Evolutionary conservation across 148 eudicot species (phyloP).

Genomic region (Chenopodium album): DNA sequence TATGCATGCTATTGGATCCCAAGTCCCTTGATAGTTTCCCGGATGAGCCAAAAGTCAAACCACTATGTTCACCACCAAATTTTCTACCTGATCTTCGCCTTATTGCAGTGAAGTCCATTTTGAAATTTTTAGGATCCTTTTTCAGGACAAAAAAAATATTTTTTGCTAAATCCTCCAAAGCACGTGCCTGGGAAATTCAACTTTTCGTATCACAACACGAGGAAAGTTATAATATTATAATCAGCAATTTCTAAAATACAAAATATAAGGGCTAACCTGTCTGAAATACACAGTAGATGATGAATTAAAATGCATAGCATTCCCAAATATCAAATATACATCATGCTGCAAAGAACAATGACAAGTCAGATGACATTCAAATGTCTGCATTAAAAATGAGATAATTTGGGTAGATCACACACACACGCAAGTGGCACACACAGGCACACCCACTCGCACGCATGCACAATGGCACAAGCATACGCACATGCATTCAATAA

Average conservation of each 20-base stretch:
- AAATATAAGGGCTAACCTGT: slow-evolving; percentile 50
- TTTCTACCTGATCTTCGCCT: slow-evolving; percentile 61
- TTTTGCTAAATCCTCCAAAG: slow-evolving; percentile 64
- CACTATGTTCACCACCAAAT: slow-evolving; percentile 32
- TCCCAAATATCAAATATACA: slow-evolving; percentile 61
- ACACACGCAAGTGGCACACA: no score
- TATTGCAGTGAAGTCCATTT: slow-evolving; percentile 47
- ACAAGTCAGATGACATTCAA: slow-evolving; percentile 2
- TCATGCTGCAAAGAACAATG: slow-evolving; percentile 57
- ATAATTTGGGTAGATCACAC: background rate
- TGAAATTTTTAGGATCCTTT: slow-evolving; percentile 60
- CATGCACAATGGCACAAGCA: no score
- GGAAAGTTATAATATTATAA: background rate
- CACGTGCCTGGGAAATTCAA: slow-evolving; percentile 61
- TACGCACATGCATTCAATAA: no score
- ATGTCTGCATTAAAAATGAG: background rate
- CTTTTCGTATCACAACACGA: background rate
- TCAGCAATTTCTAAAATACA: background rate
- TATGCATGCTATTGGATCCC: slow-evolving; percentile 14
- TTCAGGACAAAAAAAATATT: slow-evolving; percentile 60
- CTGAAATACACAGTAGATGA: slow-evolving; percentile 61
- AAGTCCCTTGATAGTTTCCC: slow-evolving; percentile 30
- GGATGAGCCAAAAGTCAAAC: slow-evolving; percentile 20
- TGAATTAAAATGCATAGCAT: slow-evolving; percentile 84
- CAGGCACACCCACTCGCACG: no score